A percentile compares a stretch with the other conserved stretches of the same genome.
Conservation (phyloP, 257 asterid genomes). For the Pogostemon cablin region DNA sequence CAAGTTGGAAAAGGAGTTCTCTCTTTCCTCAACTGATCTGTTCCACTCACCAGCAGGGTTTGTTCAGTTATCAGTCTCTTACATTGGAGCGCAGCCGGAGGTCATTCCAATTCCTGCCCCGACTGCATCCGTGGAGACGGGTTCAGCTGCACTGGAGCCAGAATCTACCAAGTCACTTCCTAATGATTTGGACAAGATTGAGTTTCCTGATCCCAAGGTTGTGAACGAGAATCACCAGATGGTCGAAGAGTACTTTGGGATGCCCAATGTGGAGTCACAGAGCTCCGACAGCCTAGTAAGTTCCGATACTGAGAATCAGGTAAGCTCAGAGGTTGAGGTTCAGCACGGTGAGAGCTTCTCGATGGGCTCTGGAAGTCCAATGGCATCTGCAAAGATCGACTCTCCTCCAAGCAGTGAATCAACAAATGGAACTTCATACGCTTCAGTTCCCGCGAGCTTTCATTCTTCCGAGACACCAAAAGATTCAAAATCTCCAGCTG, state of each 20-base stretch:
- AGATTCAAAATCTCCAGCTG: constrained; percentile 47
- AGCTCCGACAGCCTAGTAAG: constrained; percentile 60
- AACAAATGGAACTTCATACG: constrained; percentile 50
- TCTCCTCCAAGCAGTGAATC: constrained; percentile 73
- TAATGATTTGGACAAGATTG: constrained; percentile 67
- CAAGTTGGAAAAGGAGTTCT: constrained; percentile 81
- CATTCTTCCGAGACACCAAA: constrained; percentile 56
- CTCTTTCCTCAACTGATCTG: constrained; percentile 91
- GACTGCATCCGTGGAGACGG: constrained; percentile 38
- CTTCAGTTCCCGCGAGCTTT: constrained; percentile 50
- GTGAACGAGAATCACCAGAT: constrained; percentile 73
- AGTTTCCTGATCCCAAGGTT: constrained; percentile 93
- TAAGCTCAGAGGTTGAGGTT: constrained; percentile 46
- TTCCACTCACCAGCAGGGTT: constrained; percentile 99
- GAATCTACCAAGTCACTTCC: constrained; percentile 45
- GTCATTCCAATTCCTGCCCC: constrained; percentile 63
- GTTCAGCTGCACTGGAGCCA: constrained; percentile 36
- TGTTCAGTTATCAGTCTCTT: constrained; percentile 76
- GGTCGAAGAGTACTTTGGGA: constrained; percentile 83
- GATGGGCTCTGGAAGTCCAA: constrained; percentile 28
- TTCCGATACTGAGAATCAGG: constrained; percentile 63
- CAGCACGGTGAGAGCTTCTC: constrained; percentile 48
- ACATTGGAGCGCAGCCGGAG: constrained; percentile 71
- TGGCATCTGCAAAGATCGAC: constrained; percentile 42
- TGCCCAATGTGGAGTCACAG: constrained; percentile 59